phyloP scores from a whole-genome alignment of 805 yeast species.

The Myxozyma kluyveri region DNA sequence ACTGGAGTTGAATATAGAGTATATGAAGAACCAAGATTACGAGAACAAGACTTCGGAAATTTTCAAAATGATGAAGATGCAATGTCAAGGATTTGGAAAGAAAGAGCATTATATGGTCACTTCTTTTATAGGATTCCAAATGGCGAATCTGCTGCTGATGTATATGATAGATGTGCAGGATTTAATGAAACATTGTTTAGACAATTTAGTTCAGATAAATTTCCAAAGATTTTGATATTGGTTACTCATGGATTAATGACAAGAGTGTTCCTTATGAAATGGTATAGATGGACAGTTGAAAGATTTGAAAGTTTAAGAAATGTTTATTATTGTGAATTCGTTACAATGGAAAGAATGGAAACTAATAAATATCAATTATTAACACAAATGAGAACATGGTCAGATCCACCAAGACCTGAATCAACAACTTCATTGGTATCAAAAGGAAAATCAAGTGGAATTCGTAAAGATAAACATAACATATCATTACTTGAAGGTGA shows the following conservation, averaged over 20 bases:
- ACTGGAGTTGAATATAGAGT: constrained; percentile 53
- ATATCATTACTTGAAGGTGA: too few relatives aligned
- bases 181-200: constrained; percentile 84
- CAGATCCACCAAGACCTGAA: constrained; percentile 39
- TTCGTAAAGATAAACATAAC: too few relatives aligned
- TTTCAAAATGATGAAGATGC: constrained; percentile 71
- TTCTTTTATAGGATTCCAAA: constrained; percentile 86
- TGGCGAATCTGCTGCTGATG: constrained; percentile 96
- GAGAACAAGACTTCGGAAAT: constrained; percentile 95
- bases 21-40: constrained; percentile 83
- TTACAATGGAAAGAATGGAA: constrained; percentile 67
- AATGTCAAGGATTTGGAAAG: constrained; percentile 80
- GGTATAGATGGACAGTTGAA: constrained; percentile 93
- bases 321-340: constrained; percentile 78
- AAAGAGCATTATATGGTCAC: constrained; percentile 83
- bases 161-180: constrained; percentile 84
- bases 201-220: constrained; percentile 65
- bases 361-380: constrained; percentile 52
- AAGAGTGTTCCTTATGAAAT: constrained; percentile 85
- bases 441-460: background rate
- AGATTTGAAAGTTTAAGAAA: constrained; percentile 80
- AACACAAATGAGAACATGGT: constrained; percentile 72
- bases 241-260: constrained; percentile 96
- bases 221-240: constrained; percentile 76
- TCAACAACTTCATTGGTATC: background rate